phyloP scores from a whole-genome alignment of 257 asterid species.

The Ballota nigra region DNA sequence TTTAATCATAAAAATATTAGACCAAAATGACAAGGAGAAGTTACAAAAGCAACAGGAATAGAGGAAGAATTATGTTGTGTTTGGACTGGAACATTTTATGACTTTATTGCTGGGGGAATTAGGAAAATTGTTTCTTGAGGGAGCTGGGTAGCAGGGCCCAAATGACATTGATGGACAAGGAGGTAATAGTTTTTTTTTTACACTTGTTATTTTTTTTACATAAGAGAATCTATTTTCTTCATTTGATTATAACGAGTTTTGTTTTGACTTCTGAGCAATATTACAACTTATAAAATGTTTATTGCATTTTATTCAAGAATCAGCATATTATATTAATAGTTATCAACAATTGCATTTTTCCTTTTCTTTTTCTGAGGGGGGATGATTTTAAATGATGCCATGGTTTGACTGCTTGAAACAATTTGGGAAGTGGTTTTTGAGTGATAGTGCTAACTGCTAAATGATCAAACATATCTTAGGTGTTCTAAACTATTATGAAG shows the following conservation, averaged over 20 bases:
- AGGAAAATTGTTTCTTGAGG: neutral
- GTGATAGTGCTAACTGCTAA: no score
- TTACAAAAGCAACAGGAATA: neutral
- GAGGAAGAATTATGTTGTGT: neutral
- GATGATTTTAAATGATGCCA: neutral
- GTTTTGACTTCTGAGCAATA: neutral
- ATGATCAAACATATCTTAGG: no score
- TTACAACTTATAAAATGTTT: neutral
- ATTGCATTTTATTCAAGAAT: neutral
- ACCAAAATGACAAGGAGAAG: neutral
- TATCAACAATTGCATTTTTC: neutral
- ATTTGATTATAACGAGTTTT: neutral
- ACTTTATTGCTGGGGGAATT: neutral
- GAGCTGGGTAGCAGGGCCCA: neutral
- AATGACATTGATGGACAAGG: neutral
- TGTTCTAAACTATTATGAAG: no score
- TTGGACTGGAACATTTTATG: neutral
- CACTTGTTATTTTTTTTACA: neutral
- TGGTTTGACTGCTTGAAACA: no score
- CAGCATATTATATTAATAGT: no score
- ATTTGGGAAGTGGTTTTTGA: no score
- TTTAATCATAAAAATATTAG: neutral
- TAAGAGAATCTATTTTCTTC: neutral
- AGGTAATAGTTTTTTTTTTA: no score
- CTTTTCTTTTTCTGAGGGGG: neutral